Conservation (phyloP, 306 rosid species). For the Cucurbita moschata region DNA sequence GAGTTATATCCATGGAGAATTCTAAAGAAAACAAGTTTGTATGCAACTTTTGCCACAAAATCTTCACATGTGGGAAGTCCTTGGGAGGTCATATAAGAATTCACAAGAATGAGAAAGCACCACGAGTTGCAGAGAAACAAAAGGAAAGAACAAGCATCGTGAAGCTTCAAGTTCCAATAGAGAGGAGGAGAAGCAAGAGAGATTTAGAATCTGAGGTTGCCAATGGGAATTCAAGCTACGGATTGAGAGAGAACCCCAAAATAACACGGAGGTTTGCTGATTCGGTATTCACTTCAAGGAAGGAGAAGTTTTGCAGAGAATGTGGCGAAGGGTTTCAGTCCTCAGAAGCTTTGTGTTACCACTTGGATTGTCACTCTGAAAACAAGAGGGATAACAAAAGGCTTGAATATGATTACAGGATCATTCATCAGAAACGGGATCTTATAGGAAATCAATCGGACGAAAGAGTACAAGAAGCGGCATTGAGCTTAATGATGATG, state of each 20-base stretch:
- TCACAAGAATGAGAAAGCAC: constrained; percentile 38
- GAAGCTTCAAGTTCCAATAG: constrained; percentile 22
- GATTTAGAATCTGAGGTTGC: constrained; percentile 34
- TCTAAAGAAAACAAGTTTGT: constrained; percentile 43
- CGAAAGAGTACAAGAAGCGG: constrained; percentile 57
- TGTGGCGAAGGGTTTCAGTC: constrained; percentile 77
- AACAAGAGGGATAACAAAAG: constrained; percentile 20
- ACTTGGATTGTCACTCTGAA: constrained; percentile 85
- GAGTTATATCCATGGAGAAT: constrained; percentile 21
- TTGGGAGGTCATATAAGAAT: constrained; percentile 72
- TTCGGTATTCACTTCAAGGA: constrained; percentile 17
- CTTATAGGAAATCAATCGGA: background rate
- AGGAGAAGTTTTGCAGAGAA: constrained; percentile 44
- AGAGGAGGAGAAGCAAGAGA: constrained; percentile 31
- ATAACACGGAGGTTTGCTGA: constrained; percentile 50
- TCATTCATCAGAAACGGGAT: background rate
- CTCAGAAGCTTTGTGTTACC: constrained; percentile 68
- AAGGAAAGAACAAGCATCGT: constrained; percentile 6
- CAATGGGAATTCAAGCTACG: constrained; percentile 29
- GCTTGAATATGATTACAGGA: background rate
- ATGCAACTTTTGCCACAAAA: constrained; percentile 59
- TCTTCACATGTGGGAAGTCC: constrained; percentile 58
- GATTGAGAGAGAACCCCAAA: constrained; percentile 72
- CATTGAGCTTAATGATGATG: constrained; percentile 58
- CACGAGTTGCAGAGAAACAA: constrained; percentile 12